Evolutionary conservation across 441 rosid species (phyloP).

Genomic region (Populus hybrid): DNA sequence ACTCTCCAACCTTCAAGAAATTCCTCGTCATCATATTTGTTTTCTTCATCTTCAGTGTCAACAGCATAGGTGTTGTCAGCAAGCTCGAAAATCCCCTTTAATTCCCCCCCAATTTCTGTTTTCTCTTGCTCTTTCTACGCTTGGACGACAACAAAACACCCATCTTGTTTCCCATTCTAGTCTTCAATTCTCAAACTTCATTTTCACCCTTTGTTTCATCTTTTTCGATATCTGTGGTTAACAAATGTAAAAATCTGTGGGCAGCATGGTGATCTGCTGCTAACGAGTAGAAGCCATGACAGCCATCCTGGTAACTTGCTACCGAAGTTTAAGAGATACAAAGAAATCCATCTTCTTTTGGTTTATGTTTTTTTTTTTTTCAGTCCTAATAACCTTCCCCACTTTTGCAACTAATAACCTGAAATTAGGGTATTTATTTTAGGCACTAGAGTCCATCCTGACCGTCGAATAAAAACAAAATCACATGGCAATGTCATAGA

Average conservation of each 20-base stretch:
- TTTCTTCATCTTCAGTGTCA: neutral
- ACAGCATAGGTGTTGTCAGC: no score
- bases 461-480: neutral
- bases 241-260: neutral
- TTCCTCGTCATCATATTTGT: neutral
- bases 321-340: no score
- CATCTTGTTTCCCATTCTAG: slow-evolving; percentile 11
- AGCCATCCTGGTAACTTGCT: neutral
- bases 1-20: neutral
- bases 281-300: neutral
- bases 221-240: no score
- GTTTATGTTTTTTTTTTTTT: no score
- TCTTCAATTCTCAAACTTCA: neutral
- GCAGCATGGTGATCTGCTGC: neutral
- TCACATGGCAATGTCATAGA: neutral
- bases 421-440: neutral
- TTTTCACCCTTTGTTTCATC: no score
- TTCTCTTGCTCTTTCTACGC: neutral
- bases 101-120: neutral
- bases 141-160: neutral
- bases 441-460: neutral
- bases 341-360: no score
- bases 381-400: neutral
- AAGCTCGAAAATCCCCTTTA: neutral
- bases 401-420: neutral